phyloP scores from a whole-genome alignment of 305 asterid species.

The Euphrasia arctica region DNA sequence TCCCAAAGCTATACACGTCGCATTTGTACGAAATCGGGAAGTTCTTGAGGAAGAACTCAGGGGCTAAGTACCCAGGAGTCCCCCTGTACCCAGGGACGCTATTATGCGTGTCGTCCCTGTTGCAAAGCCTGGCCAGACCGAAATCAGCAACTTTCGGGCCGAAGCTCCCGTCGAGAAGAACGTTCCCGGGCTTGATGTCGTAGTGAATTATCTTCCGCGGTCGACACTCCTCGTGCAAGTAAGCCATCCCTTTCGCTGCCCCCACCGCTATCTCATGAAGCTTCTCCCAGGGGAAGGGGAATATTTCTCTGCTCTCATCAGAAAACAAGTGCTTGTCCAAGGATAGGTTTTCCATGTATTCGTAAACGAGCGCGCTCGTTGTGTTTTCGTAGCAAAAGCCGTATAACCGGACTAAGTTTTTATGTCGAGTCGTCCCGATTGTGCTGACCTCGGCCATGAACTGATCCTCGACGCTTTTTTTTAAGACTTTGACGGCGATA shows the following conservation, averaged over 20 bases:
- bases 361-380: constrained; percentile 35
- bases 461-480: constrained; percentile 16
- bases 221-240: constrained; percentile 34
- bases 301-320: not conserved
- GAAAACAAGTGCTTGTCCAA: constrained; percentile 31
- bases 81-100: constrained; percentile 31
- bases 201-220: constrained; percentile 33
- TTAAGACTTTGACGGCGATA: constrained; percentile 39
- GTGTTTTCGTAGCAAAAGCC: constrained; percentile 35
- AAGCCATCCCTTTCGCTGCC: constrained; percentile 34
- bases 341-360: constrained; percentile 35
- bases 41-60: constrained; percentile 31
- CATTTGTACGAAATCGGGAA: constrained; percentile 33
- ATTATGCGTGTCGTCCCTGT: constrained; percentile 30
- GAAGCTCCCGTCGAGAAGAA: constrained; percentile 25
- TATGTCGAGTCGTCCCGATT: constrained; percentile 34
- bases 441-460: constrained; percentile 26
- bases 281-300: not conserved
- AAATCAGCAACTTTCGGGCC: constrained; percentile 35
- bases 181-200: constrained; percentile 35
- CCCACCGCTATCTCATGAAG: constrained; percentile 33
- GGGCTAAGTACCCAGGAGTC: constrained; percentile 37
- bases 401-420: constrained; percentile 28
- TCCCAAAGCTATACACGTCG: constrained; percentile 39
- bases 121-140: constrained; percentile 36